Evolutionary conservation across 257 asterid species (phyloP).

Genomic region (Lithospermum erythrorhizon): DNA sequence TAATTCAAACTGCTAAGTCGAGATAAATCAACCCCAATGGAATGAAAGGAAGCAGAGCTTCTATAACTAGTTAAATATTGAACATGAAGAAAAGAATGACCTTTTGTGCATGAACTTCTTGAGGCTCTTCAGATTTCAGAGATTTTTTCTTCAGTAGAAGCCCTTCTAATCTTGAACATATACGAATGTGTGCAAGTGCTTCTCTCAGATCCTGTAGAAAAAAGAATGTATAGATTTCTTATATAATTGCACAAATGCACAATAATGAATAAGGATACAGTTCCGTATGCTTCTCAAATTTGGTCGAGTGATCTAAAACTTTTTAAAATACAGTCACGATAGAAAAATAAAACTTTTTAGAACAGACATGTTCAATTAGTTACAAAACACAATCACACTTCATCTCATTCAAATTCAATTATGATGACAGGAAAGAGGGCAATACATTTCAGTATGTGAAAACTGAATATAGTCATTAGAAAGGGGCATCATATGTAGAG

Average conservation of each 20-base stretch:
- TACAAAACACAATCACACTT: too few relatives aligned
- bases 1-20: neutral
- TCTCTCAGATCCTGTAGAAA: slow-evolving; percentile 55
- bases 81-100: slow-evolving; percentile 19
- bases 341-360: neutral
- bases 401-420: neutral
- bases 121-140: slow-evolving; percentile 67
- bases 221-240: slow-evolving; percentile 16
- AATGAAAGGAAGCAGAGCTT: neutral
- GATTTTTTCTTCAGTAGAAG: slow-evolving; percentile 69
- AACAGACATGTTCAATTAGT: neutral
- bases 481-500: neutral
- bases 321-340: neutral
- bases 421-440: too few relatives aligned
- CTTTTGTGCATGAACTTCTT: slow-evolving; percentile 83
- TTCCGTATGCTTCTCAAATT: neutral
- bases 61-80: neutral
- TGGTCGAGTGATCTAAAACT: neutral
- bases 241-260: neutral
- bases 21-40: neutral
- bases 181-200: slow-evolving; percentile 73
- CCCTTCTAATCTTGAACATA: slow-evolving; percentile 78
- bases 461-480: neutral
- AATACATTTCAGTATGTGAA: too few relatives aligned
- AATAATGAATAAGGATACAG: too few relatives aligned